Evolutionary conservation across 257 asterid species (phyloP).

Genomic region (Henckelia pumila): DNA sequence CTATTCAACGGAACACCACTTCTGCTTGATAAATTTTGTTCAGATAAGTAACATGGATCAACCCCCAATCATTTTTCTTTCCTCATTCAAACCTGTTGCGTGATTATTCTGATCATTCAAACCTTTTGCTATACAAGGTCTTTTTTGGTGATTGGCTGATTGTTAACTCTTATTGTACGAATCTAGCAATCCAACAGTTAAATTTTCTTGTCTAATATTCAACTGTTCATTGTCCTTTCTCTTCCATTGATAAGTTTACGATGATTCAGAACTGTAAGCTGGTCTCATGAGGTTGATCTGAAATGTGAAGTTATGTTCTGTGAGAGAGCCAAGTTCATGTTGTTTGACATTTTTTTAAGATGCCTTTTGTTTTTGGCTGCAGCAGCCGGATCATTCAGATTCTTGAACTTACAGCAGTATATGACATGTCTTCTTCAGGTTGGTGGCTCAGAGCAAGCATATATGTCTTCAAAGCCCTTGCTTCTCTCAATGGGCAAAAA

Average conservation of each 20-base stretch:
- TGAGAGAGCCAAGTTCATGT: background rate
- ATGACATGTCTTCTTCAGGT: slow-evolving; percentile 48
- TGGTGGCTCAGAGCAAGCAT: slow-evolving; percentile 89
- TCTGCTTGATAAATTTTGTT: background rate
- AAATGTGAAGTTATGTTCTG: background rate
- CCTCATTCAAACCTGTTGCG: background rate
- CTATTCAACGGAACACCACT: background rate
- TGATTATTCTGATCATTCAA: too few relatives aligned
- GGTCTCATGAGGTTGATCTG: background rate
- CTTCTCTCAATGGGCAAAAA: slow-evolving; percentile 88
- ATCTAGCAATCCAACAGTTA: background rate
- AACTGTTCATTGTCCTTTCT: background rate
- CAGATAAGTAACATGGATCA: background rate
- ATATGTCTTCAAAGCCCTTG: slow-evolving; percentile 61
- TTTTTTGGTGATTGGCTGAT: background rate
- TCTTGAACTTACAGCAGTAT: slow-evolving; percentile 20
- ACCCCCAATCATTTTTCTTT: background rate
- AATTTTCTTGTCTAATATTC: too few relatives aligned
- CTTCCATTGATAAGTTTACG: background rate
- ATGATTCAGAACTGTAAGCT: background rate
- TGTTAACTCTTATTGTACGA: background rate
- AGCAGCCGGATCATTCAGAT: slow-evolving; percentile 3
- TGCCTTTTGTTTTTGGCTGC: slow-evolving; percentile 5
- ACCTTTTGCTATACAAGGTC: background rate
- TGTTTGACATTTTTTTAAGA: background rate